Conservation (phyloP, 257 asterid genomes). For the Mitragyna speciosa region DNA sequence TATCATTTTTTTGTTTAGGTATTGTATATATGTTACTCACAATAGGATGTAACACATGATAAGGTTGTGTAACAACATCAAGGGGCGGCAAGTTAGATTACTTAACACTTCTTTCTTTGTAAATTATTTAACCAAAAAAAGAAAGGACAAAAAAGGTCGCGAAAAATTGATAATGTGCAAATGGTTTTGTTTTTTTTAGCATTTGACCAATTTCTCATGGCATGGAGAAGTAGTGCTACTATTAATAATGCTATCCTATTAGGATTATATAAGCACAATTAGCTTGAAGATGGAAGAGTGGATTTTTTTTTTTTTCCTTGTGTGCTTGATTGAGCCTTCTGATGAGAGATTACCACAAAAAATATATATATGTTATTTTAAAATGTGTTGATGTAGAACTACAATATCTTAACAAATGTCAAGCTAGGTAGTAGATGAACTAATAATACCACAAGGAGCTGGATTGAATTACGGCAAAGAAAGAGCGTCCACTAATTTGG, state of each 20-base stretch:
- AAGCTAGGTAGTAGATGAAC: background rate
- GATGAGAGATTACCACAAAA: conserved; percentile 21
- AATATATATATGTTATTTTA: background rate
- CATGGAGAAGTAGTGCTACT: conserved; percentile 14
- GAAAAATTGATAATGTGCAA: conserved; percentile 12
- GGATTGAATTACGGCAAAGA: conserved; percentile 6
- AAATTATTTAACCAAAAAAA: too few relatives aligned
- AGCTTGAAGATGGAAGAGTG: background rate
- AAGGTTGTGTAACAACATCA: background rate
- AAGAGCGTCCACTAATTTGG: background rate
- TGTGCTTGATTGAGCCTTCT: conserved; percentile 23
- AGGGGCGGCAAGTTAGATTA: background rate
- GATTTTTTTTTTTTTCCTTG: background rate
- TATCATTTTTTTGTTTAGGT: background rate
- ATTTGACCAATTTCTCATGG: conserved; percentile 20
- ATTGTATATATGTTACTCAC: background rate
- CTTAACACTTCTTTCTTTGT: too few relatives aligned
- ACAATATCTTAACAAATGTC: conserved; percentile 11
- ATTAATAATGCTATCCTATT: background rate
- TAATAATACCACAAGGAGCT: background rate
- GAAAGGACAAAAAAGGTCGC: background rate
- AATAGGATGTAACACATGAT: conserved; percentile 12
- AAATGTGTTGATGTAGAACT: conserved; percentile 16
- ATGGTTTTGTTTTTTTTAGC: background rate
- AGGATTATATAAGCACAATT: background rate